phyloP scores from a whole-genome alignment of 352 stramenopile species.

The Peronosclerospora sorghi region DNA sequence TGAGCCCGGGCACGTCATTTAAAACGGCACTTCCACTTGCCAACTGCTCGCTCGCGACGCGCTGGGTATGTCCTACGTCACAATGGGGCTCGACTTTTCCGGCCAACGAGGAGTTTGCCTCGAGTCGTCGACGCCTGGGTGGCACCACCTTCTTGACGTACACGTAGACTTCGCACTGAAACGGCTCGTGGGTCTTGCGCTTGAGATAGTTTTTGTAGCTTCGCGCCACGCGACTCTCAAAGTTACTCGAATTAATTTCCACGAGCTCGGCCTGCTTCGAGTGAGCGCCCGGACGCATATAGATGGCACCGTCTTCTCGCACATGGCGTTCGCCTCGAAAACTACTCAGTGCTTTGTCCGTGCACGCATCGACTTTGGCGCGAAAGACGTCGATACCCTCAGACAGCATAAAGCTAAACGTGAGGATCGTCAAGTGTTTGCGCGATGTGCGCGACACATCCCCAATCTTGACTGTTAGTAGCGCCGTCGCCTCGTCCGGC shows the following conservation, averaged over 20 bases:
- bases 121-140: slow-evolving; percentile 6
- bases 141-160: slow-evolving; percentile 55
- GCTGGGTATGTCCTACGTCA: slow-evolving; percentile 8
- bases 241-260: slow-evolving; percentile 49
- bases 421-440: slow-evolving; percentile 47
- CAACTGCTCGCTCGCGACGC: slow-evolving; percentile 4
- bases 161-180: slow-evolving; percentile 63
- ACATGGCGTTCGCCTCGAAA: slow-evolving; percentile 34
- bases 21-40: not conserved
- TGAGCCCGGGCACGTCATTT: slow-evolving; percentile 1
- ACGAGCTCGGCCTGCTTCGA: slow-evolving; percentile 78
- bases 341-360: slow-evolving; percentile 37
- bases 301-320: slow-evolving; percentile 52
- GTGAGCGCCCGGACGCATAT: slow-evolving; percentile 63
- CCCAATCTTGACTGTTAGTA: slow-evolving; percentile 69
- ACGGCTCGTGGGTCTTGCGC: slow-evolving; percentile 39
- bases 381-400: slow-evolving; percentile 69
- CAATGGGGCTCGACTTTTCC: slow-evolving; percentile 1
- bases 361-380: slow-evolving; percentile 51
- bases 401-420: slow-evolving; percentile 54
- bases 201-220: slow-evolving; percentile 76
- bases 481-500: slow-evolving; percentile 51
- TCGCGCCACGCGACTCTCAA: slow-evolving; percentile 53
- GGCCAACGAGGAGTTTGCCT: not conserved
- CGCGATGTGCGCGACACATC: slow-evolving; percentile 57